A percentile compares a stretch with the other conserved stretches of the same genome.
phyloP scores from a whole-genome alignment of 148 eudicot species.

The Diospyros kaki region DNA sequence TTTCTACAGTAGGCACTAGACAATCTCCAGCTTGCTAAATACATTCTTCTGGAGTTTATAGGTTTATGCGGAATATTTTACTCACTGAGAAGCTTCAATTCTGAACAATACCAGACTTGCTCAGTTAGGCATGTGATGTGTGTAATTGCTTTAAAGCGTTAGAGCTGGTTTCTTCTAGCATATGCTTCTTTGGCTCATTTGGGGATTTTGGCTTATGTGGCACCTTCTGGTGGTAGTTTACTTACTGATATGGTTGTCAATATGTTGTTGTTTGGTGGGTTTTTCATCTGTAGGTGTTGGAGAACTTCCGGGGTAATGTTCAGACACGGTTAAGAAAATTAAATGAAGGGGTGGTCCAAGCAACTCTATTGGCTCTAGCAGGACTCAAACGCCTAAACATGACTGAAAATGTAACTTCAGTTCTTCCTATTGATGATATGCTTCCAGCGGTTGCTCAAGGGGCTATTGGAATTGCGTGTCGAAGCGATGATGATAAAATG shows the following conservation, averaged over 20 bases:
- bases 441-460: constrained; percentile 99
- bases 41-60: neutral
- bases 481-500: constrained; percentile 76
- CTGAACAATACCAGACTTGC: neutral
- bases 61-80: neutral
- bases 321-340: constrained; percentile 82
- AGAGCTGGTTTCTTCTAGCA: neutral
- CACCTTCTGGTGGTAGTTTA: too few species aligned
- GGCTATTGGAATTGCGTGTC: constrained; percentile 94
- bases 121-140: neutral
- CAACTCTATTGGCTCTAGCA: constrained; percentile 86
- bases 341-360: constrained; percentile 76
- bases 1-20: neutral
- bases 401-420: constrained; percentile 77
- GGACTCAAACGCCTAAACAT: constrained; percentile 81
- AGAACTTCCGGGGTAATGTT: constrained; percentile 93
- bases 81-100: neutral
- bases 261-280: too few species aligned
- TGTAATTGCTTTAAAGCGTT: neutral
- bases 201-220: neutral
- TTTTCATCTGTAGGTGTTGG: constrained; percentile 59
- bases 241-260: too few species aligned
- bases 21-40: neutral
- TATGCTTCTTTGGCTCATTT: constrained; percentile 1
- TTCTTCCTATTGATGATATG: constrained; percentile 88